Conservation (phyloP, 2,329 filamentous ascomycete species). For the Exserohilum rostratum region DNA sequence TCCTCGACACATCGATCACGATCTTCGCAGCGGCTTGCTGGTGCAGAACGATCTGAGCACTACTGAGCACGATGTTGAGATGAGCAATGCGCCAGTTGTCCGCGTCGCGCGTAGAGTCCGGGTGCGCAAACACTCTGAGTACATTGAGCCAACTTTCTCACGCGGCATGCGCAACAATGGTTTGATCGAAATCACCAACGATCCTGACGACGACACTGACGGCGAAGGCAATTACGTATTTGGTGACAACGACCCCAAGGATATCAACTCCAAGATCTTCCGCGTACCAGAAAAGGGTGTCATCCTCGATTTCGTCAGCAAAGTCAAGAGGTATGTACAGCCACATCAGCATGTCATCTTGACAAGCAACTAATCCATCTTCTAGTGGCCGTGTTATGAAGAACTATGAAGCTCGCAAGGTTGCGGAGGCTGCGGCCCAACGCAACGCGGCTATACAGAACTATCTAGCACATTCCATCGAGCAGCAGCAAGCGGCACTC, state of each 20-base stretch:
- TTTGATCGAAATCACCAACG: conserved; percentile 54
- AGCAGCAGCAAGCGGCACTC: conserved; percentile 70
- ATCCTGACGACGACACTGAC: conserved; percentile 51
- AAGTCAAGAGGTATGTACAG: conserved; percentile 55
- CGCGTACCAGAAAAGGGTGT: conserved; percentile 54
- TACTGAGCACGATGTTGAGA: conserved; percentile 34
- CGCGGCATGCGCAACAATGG: conserved; percentile 67
- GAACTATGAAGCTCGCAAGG: conserved; percentile 19
- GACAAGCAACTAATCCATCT: conserved; percentile 19
- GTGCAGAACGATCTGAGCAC: conserved; percentile 43
- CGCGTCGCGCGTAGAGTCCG: conserved; percentile 53
- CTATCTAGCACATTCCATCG: conserved; percentile 50
- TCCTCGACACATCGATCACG: conserved; percentile 81
- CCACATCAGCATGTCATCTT: conserved; percentile 6
- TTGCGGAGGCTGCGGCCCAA: conserved; percentile 21
- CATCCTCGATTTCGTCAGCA: conserved; percentile 66
- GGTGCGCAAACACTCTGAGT: conserved; percentile 56
- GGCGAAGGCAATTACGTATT: conserved; percentile 52
- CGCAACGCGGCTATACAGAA: conserved; percentile 36
- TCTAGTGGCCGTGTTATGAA: conserved; percentile 33
- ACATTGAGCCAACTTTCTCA: conserved; percentile 55
- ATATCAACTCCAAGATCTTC: conserved; percentile 49
- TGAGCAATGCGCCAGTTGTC: conserved; percentile 34
- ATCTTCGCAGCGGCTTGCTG: conserved; percentile 58
- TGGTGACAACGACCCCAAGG: conserved; percentile 48